A percentile compares a stretch with the other conserved stretches of the same genome.
phyloP scores from a whole-genome alignment of 1,284 basidiomycete genomes.

The Abortiporus biennis region DNA sequence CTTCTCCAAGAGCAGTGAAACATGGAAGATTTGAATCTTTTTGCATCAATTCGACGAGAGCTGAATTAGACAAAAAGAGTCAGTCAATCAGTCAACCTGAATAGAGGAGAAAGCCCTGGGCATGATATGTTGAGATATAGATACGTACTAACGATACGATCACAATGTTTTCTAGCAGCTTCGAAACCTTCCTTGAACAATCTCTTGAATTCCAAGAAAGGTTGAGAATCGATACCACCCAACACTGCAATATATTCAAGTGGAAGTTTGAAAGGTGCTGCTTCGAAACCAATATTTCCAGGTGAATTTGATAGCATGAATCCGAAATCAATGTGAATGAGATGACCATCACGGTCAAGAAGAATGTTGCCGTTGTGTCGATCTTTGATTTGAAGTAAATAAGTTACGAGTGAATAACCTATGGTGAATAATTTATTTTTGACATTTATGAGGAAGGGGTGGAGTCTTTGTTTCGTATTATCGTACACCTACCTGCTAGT shows the following conservation, averaged over 20 bases:
- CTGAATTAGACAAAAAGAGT: conserved; percentile 28
- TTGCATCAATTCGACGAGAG: conserved; percentile 95
- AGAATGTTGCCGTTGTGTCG: conserved; percentile 99
- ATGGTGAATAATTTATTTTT: not conserved
- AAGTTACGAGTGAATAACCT: conserved; percentile 94
- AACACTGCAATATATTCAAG: conserved; percentile 95
- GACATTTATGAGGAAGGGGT: not conserved
- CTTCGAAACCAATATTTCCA: conserved; percentile 97
- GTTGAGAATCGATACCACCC: conserved; percentile 76
- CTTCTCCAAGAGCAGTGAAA: conserved; percentile 86
- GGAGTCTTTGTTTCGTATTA: too few relatives aligned
- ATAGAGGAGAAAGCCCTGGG: not conserved
- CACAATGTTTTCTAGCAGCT: conserved; percentile 92
- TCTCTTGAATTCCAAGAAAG: conserved; percentile 81
- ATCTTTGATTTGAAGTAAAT: conserved; percentile 97
- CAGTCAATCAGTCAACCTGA: not conserved
- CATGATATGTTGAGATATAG: not conserved
- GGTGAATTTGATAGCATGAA: conserved; percentile 98
- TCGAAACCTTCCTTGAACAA: conserved; percentile 94
- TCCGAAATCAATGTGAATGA: conserved; percentile 97
- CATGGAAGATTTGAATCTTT: conserved; percentile 96
- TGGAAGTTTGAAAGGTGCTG: conserved; percentile 96
- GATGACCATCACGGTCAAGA: conserved; percentile 89
- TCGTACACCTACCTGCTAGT: conserved; percentile 76
- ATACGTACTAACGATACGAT: conserved; percentile 86